Evolutionary conservation across 805 yeast genomes (phyloP).

Genomic region (Spathaspora arborariae): DNA sequence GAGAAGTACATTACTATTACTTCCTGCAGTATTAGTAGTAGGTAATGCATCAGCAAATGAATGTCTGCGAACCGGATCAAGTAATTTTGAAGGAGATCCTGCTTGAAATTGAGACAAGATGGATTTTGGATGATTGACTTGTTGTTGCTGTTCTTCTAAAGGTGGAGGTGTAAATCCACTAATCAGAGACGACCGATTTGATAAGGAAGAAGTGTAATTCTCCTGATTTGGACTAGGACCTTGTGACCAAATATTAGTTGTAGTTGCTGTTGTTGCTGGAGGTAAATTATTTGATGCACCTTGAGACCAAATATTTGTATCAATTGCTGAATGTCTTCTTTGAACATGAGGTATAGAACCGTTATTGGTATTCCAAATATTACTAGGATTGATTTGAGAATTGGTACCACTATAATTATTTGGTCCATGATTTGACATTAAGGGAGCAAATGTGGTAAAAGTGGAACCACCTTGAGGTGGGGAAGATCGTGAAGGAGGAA

Average conservation of each 20-base stretch:
- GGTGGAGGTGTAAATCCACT: conserved; percentile 6
- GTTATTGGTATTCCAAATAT: conserved; percentile 1
- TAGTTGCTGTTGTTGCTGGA: too few relatives aligned
- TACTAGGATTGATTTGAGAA: neutral
- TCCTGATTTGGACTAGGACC: neutral
- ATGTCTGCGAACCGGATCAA: conserved; percentile 9
- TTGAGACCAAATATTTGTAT: conserved; percentile 4
- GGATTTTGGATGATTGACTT: neutral
- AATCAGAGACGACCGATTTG: conserved; percentile 8
- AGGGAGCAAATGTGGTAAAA: conserved; percentile 4
- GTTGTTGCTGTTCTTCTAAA: neutral
- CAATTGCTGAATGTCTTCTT: conserved; percentile 5
- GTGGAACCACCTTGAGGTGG: neutral
- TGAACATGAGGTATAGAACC: neutral
- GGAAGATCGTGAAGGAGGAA: neutral
- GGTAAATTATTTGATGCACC: neutral
- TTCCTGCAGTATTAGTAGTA: conserved; percentile 1
- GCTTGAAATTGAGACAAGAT: neutral
- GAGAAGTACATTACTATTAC: neutral
- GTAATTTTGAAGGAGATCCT: conserved; percentile 5
- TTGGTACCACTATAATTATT: neutral
- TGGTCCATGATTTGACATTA: neutral
- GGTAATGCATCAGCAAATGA: conserved; percentile 10
- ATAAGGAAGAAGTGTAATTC: neutral
- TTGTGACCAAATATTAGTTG: conserved; percentile 5